Evolutionary conservation across 192 early-diverging fungal species (phyloP).

Genomic region (Mortierella claussenii): DNA sequence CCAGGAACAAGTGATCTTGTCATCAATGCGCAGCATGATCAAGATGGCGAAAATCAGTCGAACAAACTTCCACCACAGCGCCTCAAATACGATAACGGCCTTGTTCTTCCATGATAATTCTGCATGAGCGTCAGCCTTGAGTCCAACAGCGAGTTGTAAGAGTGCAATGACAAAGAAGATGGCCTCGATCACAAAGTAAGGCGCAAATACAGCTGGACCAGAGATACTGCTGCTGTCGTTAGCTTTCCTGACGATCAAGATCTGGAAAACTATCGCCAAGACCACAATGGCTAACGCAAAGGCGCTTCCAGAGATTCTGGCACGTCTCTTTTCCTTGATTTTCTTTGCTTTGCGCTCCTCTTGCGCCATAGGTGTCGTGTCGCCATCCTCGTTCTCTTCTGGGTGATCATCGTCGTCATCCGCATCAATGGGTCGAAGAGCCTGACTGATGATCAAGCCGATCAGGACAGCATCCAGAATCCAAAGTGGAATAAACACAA

Average conservation of each 20-base stretch:
- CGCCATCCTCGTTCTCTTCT: conserved; percentile 58
- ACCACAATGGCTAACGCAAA: conserved; percentile 67
- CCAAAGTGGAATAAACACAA: conserved; percentile 89
- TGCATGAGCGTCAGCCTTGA: conserved; percentile 17
- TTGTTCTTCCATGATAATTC: conserved; percentile 14
- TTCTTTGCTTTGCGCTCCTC: conserved; percentile 56
- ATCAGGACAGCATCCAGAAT: conserved; percentile 67
- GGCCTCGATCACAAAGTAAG: conserved; percentile 86
- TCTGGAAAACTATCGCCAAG: conserved; percentile 77
- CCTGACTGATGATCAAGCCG: conserved; percentile 45
- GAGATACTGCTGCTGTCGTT: conserved; percentile 72
- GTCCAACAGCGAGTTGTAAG: conserved; percentile 47
- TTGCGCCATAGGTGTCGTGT: conserved; percentile 47
- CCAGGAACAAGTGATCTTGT: conserved; percentile 68
- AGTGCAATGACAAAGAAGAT: conserved; percentile 66
- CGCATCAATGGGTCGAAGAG: conserved; percentile 32
- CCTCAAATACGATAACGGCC: conserved; percentile 45
- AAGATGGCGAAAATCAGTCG: conserved; percentile 75
- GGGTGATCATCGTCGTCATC: conserved; percentile 59
- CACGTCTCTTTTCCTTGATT: conserved; percentile 32
- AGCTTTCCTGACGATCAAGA: conserved; percentile 76
- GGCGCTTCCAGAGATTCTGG: conserved; percentile 16
- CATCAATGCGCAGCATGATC: conserved; percentile 71
- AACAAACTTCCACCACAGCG: conserved; percentile 73
- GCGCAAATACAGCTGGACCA: conserved; percentile 77